Conservation (phyloP, 2,329 filamentous ascomycete genomes). For the Trichoderma atrobrunneum region DNA sequence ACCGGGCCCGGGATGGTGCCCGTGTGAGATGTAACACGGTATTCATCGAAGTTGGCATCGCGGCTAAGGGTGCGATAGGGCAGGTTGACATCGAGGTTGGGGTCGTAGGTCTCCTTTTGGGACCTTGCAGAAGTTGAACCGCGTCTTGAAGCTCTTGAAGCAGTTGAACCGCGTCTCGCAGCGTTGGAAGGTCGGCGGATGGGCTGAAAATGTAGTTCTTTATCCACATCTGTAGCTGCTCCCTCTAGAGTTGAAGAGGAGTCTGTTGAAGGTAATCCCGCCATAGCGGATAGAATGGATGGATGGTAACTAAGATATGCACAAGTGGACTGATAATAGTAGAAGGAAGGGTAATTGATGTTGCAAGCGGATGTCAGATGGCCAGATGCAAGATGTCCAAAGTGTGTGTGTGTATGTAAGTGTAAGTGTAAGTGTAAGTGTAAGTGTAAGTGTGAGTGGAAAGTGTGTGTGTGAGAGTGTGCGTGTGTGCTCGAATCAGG, state of each 20-base stretch:
- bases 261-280: not conserved
- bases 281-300: not conserved
- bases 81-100: conserved; percentile 52
- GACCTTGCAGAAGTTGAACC: not conserved
- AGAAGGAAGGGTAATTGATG: not conserved
- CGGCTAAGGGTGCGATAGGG: conserved; percentile 63
- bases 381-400: not conserved
- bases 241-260: conserved; percentile 2
- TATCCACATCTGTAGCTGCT: not conserved
- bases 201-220: not conserved
- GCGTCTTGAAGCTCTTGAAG: not conserved
- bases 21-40: conserved; percentile 56
- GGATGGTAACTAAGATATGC: not conserved
- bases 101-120: conserved; percentile 39
- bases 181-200: not conserved
- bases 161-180: not conserved
- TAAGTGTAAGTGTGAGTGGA: not conserved
- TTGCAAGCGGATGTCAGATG: not conserved
- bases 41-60: conserved; percentile 63
- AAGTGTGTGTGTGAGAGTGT: conserved; percentile 9
- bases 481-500: conserved; percentile 12
- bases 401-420: not conserved
- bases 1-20: conserved; percentile 58
- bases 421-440: not conserved
- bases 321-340: not conserved